Percentiles rank a stretch among this genome's conserved stretches.
These are phyloP conservation scores for Aspergillus unguis DNA, from an alignment of 2,329 filamentous ascomycete species.

Conservation along the genomic window DNA sequence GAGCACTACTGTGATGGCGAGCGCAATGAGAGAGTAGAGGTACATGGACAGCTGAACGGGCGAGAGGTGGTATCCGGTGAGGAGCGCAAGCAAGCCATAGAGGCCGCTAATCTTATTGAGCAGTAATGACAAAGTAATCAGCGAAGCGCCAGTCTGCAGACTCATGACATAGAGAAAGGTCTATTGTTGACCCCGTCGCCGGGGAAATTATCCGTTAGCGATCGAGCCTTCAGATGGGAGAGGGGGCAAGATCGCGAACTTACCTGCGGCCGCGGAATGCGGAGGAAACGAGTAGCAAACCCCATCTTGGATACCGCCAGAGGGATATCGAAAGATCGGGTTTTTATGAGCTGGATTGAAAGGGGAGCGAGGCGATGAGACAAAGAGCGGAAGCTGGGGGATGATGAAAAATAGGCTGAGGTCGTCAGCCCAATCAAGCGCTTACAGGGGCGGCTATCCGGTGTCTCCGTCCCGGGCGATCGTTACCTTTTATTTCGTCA, in stretches of 20 bases:
- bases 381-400: slow-evolving; percentile 8
- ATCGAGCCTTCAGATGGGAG: slow-evolving; percentile 8
- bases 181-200: slow-evolving; percentile 45
- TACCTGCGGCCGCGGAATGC: slow-evolving; percentile 51
- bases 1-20: slow-evolving; percentile 66
- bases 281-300: slow-evolving; percentile 42
- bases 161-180: slow-evolving; percentile 82
- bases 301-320: slow-evolving; percentile 33
- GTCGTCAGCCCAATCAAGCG: slow-evolving; percentile 13
- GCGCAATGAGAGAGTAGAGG: slow-evolving; percentile 74
- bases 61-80: slow-evolving; percentile 82
- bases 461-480: slow-evolving; percentile 24
- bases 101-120: slow-evolving; percentile 91
- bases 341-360: slow-evolving; percentile 10
- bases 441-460: slow-evolving; percentile 20
- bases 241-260: slow-evolving; percentile 11
- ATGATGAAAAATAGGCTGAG: slow-evolving; percentile 16
- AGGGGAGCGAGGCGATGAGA: slow-evolving; percentile 16
- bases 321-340: slow-evolving; percentile 15
- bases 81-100: slow-evolving; percentile 82
- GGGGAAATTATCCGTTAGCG: slow-evolving; percentile 14
- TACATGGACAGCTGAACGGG: slow-evolving; percentile 86
- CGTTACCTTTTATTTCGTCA: slow-evolving; percentile 16
- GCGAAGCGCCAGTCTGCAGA: slow-evolving; percentile 78
- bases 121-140: slow-evolving; percentile 77